Percentiles rank a stretch among this genome's conserved stretches.
Evolutionary conservation across 306 rosid genomes (phyloP).

Genomic region (Medicago lupulina): DNA sequence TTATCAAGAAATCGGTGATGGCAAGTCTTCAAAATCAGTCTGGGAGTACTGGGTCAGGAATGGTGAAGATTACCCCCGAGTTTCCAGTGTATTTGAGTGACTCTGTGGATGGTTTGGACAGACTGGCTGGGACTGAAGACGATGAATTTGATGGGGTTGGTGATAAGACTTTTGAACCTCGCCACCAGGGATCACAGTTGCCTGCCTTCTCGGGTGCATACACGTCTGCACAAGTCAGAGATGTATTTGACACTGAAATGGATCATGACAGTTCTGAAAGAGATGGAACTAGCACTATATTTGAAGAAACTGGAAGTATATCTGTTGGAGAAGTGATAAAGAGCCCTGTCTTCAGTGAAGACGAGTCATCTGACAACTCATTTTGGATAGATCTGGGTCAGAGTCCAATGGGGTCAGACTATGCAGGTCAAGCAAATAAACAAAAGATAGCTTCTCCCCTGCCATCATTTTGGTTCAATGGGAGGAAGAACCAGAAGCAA

Average conservation of each 20-base stretch:
- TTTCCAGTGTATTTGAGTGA: conserved; percentile 89
- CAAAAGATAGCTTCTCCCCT: conserved; percentile 79
- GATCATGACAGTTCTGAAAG: conserved; percentile 92
- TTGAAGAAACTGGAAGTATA: conserved; percentile 88
- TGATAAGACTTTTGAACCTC: conserved; percentile 66
- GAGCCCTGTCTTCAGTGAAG: conserved; percentile 98
- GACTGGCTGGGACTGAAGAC: conserved; percentile 66
- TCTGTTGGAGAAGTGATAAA: conserved; percentile 95
- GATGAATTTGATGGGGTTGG: conserved; percentile 56
- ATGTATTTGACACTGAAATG: conserved; percentile 91
- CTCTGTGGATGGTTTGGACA: conserved; percentile 82
- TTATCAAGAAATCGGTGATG: conserved; percentile 91
- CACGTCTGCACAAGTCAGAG: conserved; percentile 91
- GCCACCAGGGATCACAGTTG: conserved; percentile 66
- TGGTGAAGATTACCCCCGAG: conserved; percentile 95
- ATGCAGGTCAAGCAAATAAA: conserved; percentile 57
- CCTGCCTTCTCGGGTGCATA: conserved; percentile 96
- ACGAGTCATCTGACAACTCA: conserved; percentile 90
- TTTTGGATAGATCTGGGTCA: conserved; percentile 97
- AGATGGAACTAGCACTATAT: conserved; percentile 92
- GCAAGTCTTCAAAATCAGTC: conserved; percentile 87
- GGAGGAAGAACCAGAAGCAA: conserved; percentile 62
- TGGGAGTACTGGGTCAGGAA: conserved; percentile 90
- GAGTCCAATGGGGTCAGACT: conserved; percentile 88
- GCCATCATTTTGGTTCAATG: conserved; percentile 80